Evolutionary conservation across 805 yeast species (phyloP).

Genomic region (Candida koratica): DNA sequence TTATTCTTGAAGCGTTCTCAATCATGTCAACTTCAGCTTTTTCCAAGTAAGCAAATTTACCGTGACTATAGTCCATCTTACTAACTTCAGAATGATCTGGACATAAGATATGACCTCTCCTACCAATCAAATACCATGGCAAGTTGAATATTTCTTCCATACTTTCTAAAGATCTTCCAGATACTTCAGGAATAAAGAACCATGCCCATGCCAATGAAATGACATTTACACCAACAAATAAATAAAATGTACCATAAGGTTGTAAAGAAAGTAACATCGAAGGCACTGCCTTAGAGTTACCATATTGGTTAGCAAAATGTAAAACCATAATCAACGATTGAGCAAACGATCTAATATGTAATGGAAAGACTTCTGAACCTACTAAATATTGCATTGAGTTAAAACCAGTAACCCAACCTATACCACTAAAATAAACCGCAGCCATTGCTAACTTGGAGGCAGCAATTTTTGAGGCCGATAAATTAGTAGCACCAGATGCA

Average conservation of each 20-base stretch:
- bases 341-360: conserved; percentile 47
- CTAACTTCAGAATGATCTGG: conserved; percentile 48
- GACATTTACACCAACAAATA: conserved; percentile 42
- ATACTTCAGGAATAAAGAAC: conserved; percentile 49
- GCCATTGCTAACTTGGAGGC: conserved; percentile 51
- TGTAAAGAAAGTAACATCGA: conserved; percentile 45
- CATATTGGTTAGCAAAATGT: conserved; percentile 56
- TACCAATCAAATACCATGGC: conserved; percentile 58
- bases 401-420: conserved; percentile 60
- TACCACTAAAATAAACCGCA: conserved; percentile 46
- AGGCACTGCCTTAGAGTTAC: conserved; percentile 54
- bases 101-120: conserved; percentile 49
- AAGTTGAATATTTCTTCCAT: conserved; percentile 50
- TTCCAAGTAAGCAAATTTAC: conserved; percentile 14
- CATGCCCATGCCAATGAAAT: conserved; percentile 45
- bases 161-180: conserved; percentile 49
- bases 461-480: conserved; percentile 27
- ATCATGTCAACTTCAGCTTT: conserved; percentile 12
- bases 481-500: conserved; percentile 24
- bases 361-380: conserved; percentile 53
- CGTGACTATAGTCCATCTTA: conserved; percentile 23
- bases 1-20: conserved; percentile 13
- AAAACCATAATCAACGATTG: conserved; percentile 51
- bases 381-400: conserved; percentile 53
- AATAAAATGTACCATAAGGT: conserved; percentile 49